Percentiles rank a stretch among this genome's conserved stretches.
Conservation (phyloP, 176 grass and related monocot species). For the Secale cereale region DNA sequence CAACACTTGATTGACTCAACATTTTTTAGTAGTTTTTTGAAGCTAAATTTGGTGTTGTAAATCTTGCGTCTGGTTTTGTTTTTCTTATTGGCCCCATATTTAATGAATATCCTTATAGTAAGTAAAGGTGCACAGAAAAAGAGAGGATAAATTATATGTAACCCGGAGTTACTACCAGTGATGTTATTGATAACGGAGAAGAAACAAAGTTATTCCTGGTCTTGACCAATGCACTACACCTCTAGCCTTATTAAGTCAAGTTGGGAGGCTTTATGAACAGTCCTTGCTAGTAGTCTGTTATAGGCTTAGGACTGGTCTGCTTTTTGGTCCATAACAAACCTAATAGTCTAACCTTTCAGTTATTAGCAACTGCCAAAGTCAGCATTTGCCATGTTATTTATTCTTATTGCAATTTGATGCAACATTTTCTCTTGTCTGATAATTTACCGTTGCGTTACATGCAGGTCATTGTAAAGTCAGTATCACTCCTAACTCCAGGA, state of each 20-base stretch:
- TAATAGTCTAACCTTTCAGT: slow-evolving; percentile 5
- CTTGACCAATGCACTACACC: background rate
- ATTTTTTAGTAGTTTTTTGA: background rate
- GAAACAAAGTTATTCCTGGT: background rate
- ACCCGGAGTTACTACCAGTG: background rate
- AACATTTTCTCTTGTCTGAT: slow-evolving; percentile 16
- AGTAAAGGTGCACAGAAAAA: background rate
- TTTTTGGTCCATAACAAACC: background rate
- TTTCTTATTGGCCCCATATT: slow-evolving; percentile 3
- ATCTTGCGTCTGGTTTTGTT: background rate
- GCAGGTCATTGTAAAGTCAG: slow-evolving; percentile 87
- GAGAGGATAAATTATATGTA: background rate
- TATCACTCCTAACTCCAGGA: slow-evolving; percentile 66
- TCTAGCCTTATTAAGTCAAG: background rate
- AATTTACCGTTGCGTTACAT: slow-evolving; percentile 24
- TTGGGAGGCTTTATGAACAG: background rate
- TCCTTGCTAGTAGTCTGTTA: background rate
- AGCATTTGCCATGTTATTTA: background rate
- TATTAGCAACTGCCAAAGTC: background rate
- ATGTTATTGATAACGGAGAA: background rate
- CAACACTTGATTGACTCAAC: background rate
- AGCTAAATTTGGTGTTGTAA: background rate
- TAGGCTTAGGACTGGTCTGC: background rate
- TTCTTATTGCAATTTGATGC: background rate
- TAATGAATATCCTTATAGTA: slow-evolving; percentile 5